These are phyloP conservation scores for Ammopiptanthus mongolicus DNA, from an alignment of 306 rosid species.

Conservation along the genomic window DNA sequence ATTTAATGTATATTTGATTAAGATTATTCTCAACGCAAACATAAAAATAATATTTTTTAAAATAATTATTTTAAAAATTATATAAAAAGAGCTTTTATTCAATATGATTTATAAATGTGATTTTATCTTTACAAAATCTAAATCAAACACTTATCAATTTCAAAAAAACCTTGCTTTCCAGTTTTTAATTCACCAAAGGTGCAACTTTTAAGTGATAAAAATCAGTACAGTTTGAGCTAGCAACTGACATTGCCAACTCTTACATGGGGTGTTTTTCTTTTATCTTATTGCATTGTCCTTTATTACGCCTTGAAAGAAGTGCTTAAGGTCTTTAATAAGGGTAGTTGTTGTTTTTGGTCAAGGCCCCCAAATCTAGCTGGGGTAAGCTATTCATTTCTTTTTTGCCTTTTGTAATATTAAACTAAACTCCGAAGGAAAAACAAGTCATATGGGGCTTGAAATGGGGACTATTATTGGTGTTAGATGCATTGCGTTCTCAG, in stretches of 20 bases:
- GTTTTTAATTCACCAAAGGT: constrained; percentile 7
- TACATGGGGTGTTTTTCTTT: constrained; percentile 27
- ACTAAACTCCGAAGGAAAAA: constrained; percentile 14
- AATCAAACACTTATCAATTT: too few species aligned
- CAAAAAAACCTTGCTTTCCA: neutral
- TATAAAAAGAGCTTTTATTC: too few species aligned
- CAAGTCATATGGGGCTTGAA: constrained; percentile 36
- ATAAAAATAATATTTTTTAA: too few species aligned
- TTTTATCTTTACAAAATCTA: too few species aligned
- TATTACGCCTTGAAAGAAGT: constrained; percentile 48
- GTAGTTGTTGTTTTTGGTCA: constrained; percentile 47
- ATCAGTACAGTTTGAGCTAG: constrained; percentile 59
- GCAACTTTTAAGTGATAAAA: constrained; percentile 33
- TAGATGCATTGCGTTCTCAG: constrained; percentile 30
- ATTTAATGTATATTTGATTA: too few species aligned
- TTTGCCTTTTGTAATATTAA: neutral
- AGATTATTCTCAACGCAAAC: too few species aligned
- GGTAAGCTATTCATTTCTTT: constrained; percentile 29
- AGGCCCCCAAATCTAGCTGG: constrained; percentile 52
- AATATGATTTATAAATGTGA: too few species aligned
- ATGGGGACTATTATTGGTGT: constrained; percentile 22
- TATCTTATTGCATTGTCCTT: constrained; percentile 56
- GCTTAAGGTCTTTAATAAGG: constrained; percentile 43
- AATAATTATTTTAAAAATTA: too few species aligned
- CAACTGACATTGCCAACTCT: constrained; percentile 83